A percentile compares a stretch with the other conserved stretches of the same genome.
These are phyloP conservation scores for Erucastrum elatum DNA, from an alignment of 345 rosid genomes.

Conservation along the genomic window DNA sequence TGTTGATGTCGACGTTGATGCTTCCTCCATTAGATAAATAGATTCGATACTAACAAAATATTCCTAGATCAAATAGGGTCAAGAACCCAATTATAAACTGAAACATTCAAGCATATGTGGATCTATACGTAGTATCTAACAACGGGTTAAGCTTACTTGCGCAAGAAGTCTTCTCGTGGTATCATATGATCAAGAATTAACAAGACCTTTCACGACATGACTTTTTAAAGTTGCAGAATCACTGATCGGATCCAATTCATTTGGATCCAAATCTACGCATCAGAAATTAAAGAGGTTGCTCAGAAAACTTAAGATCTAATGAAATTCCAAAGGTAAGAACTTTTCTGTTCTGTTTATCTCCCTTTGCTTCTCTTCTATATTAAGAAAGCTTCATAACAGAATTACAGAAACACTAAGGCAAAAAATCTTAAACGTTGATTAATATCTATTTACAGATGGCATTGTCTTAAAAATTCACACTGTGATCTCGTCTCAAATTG, in stretches of 20 bases:
- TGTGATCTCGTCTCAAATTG: constrained; percentile 10
- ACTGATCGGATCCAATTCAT: not conserved
- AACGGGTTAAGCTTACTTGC: constrained; percentile 17
- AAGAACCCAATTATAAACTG: not conserved
- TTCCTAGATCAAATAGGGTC: constrained; percentile 8
- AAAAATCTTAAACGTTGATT: constrained; percentile 12
- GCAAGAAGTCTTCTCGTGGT: not conserved
- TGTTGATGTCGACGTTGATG: constrained; percentile 28
- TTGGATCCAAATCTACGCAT: constrained; percentile 6
- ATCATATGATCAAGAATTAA: constrained; percentile 18
- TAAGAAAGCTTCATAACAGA: constrained; percentile 23
- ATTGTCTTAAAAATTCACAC: not conserved
- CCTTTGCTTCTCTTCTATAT: constrained; percentile 13
- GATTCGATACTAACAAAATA: constrained; percentile 23
- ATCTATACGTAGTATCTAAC: constrained; percentile 7
- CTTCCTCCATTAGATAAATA: constrained; percentile 36
- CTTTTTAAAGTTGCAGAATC: not conserved
- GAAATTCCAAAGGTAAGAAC: constrained; percentile 21
- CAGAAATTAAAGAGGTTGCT: constrained; percentile 4
- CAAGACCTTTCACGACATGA: constrained; percentile 1
- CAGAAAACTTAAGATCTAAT: not conserved
- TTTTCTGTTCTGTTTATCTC: constrained; percentile 17
- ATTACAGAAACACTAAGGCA: constrained; percentile 15
- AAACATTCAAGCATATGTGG: not conserved
- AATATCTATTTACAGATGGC: constrained; percentile 22